Evolutionary conservation across 2,329 filamentous ascomycete species (phyloP), one percentile per base, ranked within the genome.

Genomic region (Trichophyton equinum): DNA sequence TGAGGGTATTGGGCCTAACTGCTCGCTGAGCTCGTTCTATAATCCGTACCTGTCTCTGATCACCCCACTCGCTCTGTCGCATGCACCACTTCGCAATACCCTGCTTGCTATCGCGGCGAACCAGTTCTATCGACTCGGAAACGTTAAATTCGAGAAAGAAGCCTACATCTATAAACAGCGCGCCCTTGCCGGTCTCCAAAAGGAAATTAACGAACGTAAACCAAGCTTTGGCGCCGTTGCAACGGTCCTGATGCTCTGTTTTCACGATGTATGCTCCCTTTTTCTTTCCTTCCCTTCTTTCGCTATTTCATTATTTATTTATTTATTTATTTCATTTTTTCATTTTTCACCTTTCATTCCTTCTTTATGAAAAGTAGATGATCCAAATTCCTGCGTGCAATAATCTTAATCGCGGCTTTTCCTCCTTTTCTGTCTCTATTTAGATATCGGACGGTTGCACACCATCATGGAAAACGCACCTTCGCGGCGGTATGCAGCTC

Each of bases 191-290:
- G 68, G 69, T 1, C 62, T 72, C 4, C 66, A 67, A 30, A 64
- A 63, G 1, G 65, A 64, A 36, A 67, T 70, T 18, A 60, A 62
- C 9, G 60, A 61, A 3, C 63, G 59, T 1, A 57, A 47, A 15
- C 59, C 67, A 20, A 64, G 64, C 56, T 67, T 68, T 64, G 67
- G 64, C 1, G 63, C 65, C 3, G 63, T 72, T 8, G 70, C 70
- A 13, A 67, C 70, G 1, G 65, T 72, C 20, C 57, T 72, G 36
- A 72, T 72, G 70, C 64, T 72, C 20, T 72, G 70, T 61, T 72
- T 72, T 60, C 67, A 69, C 55, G 70, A 72, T 64, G 67, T 67
- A 63, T 25, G 63, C 38, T 42, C 51, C 22, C 15, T 15, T 44
- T 53, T 13, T 42, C 27, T 20, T 15, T 40, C 15, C 13, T 56